Base-by-base conservation (phyloP, 768 basidiomycete genomes). In the Amyloporia xantha region DNA sequence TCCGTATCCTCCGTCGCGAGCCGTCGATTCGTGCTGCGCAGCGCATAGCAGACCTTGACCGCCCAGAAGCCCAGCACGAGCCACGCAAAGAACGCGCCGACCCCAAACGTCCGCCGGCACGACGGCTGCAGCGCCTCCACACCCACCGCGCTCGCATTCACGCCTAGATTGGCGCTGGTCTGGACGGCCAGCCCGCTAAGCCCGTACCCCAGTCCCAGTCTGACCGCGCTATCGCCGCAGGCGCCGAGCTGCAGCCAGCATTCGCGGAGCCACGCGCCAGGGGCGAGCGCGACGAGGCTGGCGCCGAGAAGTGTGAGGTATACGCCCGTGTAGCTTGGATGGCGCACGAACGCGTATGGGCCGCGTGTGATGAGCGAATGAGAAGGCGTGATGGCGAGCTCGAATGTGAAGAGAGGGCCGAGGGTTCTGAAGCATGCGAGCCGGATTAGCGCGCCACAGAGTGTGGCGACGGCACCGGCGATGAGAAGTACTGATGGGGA, bases 271-370 rank as follows among this genome's bases (percentile, higher is more conserved):
- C 57, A 60, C 35, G 59, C 43, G 9, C 57, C 55, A 4, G 59
- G 57, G 7, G 60, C 54, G 44, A 57, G 48, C 47, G 48, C 56
- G 33, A 57, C 53, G 11, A 39, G 44, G 20, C 52, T 50, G 44
- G 44, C 54, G 30, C 67, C 68, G 11, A 49, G 48, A 9, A 58
- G 47, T 27, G 60, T 61, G 9, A 64, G 59, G 50, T 62, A 55
- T 24, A 70, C 50, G 15, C 65, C 67, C 26, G 61, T 52, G 53
- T 71, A 71, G 24, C 58, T 58, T n/a, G 72, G 72, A 49, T 73
- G 71, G 17, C 70, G 68, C n/a, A 73, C 70, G 35, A 61, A 41
- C 23, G 62, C 50, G 52, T 74, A 74, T 5, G 71, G 72, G 0
- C 71, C 71, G 7, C 54, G 50, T 3, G 67, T 71, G 41, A 74